Conservation (phyloP, 1,284 basidiomycete genomes). For the Marasmius fiardii region DNA sequence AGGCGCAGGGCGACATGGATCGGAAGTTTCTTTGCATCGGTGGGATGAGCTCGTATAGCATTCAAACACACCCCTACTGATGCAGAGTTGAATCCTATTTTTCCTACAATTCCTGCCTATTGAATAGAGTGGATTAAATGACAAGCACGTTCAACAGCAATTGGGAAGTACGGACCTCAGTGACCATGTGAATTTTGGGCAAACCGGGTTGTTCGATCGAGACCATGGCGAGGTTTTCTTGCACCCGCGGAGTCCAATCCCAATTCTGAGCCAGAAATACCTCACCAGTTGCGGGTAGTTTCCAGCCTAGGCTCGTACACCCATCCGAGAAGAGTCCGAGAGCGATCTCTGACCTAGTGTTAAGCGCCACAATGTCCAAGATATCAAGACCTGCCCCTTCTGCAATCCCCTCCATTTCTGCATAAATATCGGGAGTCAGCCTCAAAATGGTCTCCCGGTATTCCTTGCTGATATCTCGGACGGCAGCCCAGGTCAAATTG, state of each 20-base stretch:
- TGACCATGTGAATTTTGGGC: slow-evolving; percentile 14
- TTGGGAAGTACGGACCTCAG: slow-evolving; percentile 10
- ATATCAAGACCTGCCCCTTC: slow-evolving; percentile 14
- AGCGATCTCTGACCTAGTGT: slow-evolving; percentile 17
- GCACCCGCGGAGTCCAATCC: slow-evolving; percentile 15
- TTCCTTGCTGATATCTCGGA: not conserved
- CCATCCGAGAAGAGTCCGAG: slow-evolving; percentile 17
- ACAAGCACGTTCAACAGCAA: not conserved
- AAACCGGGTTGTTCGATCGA: slow-evolving; percentile 14
- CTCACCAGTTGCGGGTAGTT: slow-evolving; percentile 2
- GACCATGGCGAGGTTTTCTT: slow-evolving; percentile 15
- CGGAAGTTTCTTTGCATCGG: slow-evolving; percentile 14
- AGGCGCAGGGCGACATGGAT: slow-evolving; percentile 16
- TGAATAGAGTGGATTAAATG: not conserved
- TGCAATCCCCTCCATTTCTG: slow-evolving; percentile 14
- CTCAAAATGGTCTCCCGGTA: slow-evolving; percentile 2
- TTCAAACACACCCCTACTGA: slow-evolving; percentile 17
- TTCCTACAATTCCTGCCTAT: slow-evolving; percentile 17
- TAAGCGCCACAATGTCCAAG: slow-evolving; percentile 17
- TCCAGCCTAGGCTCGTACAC: slow-evolving; percentile 16
- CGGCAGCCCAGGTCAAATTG: slow-evolving; percentile 7
- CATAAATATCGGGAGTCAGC: slow-evolving; percentile 5
- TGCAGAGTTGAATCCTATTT: slow-evolving; percentile 18
- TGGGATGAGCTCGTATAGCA: slow-evolving; percentile 17
- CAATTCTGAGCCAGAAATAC: slow-evolving; percentile 17